Evolutionary conservation across 2,329 filamentous ascomycete species (phyloP).

Genomic region (Myriosclerotinia scirpicola): DNA sequence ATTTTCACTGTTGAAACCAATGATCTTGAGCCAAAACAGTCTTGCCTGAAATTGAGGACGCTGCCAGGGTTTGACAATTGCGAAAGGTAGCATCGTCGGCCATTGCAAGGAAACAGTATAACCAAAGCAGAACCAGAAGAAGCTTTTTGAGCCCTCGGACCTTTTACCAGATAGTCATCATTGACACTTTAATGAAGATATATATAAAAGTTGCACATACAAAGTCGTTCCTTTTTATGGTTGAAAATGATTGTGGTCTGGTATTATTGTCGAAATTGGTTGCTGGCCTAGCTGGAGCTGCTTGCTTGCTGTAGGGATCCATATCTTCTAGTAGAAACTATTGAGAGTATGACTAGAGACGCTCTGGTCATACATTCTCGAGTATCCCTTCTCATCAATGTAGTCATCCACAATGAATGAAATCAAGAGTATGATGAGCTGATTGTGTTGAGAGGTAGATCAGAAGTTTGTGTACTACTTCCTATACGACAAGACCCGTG

Average conservation of each 20-base stretch:
- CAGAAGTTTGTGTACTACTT: neutral
- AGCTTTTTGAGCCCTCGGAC: slow-evolving; percentile 53
- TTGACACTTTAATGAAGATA: slow-evolving; percentile 35
- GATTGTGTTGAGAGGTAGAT: neutral
- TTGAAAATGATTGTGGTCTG: slow-evolving; percentile 6
- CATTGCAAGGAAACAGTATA: slow-evolving; percentile 23
- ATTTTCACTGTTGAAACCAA: slow-evolving; percentile 36
- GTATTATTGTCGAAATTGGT: neutral
- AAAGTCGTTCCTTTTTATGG: slow-evolving; percentile 3
- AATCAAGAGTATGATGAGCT: neutral
- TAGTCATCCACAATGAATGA: neutral
- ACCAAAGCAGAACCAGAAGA: slow-evolving; percentile 48
- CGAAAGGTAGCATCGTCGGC: slow-evolving; percentile 35
- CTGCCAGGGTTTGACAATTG: slow-evolving; percentile 26
- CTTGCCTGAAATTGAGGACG: slow-evolving; percentile 39
- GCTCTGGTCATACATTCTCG: neutral
- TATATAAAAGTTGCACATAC: slow-evolving; percentile 23
- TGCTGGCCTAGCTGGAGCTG: slow-evolving; percentile 10
- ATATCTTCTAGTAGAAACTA: slow-evolving; percentile 1
- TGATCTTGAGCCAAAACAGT: slow-evolving; percentile 36
- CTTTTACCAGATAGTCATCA: slow-evolving; percentile 66
- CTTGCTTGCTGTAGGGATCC: slow-evolving; percentile 5
- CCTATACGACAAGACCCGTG: neutral
- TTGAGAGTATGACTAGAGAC: neutral
- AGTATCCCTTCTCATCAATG: neutral